These are phyloP conservation scores for Rhexocercosporidium sp. DNA, from an alignment of 2,329 filamentous ascomycete genomes.

Conservation along the genomic window DNA sequence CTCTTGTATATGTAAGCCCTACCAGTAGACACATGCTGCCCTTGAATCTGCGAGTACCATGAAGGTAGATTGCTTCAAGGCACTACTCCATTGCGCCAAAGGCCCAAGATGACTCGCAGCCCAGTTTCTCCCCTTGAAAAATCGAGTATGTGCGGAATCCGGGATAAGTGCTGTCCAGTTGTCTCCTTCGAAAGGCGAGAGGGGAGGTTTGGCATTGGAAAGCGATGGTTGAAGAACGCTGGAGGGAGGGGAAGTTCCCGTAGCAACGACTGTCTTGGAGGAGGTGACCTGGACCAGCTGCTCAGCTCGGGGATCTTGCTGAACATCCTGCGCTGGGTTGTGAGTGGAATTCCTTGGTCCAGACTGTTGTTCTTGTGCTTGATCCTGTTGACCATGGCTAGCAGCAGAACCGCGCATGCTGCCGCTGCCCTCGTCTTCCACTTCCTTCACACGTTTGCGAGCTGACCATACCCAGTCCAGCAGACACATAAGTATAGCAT, in stretches of 20 bases:
- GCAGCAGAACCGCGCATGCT: constrained; percentile 1
- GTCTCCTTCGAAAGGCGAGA: constrained; percentile 10
- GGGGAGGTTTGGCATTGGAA: background rate
- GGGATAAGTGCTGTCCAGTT: constrained; percentile 33
- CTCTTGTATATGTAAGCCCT: constrained; percentile 1
- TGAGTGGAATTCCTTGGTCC: background rate
- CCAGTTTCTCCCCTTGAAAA: constrained; percentile 36
- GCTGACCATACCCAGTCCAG: constrained; percentile 10
- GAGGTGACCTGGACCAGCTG: background rate
- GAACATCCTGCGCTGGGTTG: background rate
- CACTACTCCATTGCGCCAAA: constrained; percentile 29
- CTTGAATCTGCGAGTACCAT: constrained; percentile 35
- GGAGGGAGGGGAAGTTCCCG: background rate
- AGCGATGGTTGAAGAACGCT: background rate
- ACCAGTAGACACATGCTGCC: constrained; percentile 35
- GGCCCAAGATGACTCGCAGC: constrained; percentile 30
- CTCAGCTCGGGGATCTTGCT: background rate
- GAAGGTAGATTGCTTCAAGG: constrained; percentile 32
- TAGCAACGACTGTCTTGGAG: background rate
- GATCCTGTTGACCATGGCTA: constrained; percentile 1
- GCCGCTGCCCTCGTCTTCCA: background rate
- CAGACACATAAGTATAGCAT: constrained; percentile 6
- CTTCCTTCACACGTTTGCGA: constrained; percentile 10
- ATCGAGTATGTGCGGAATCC: constrained; percentile 30
- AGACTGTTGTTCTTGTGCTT: background rate